Evolutionary conservation across 176 grass and related monocot species (phyloP).

Genomic region (Poa pratensis): DNA sequence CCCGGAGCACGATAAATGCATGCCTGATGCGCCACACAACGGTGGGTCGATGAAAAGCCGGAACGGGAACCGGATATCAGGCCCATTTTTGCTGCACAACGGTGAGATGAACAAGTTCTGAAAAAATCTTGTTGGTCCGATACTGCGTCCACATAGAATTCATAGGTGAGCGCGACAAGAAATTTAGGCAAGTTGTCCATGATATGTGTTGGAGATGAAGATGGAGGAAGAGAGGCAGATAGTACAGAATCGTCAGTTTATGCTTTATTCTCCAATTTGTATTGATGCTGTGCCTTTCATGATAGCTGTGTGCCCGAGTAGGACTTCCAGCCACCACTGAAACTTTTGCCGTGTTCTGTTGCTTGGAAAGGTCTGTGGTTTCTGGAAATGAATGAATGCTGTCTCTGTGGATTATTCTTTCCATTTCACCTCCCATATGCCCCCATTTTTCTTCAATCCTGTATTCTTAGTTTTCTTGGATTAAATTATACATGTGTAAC

Average conservation of each 20-base stretch:
- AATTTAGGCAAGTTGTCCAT: not conserved
- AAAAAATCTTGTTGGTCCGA: conserved; percentile 20
- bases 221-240: too few species aligned
- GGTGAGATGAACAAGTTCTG: not conserved
- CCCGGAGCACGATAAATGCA: conserved; percentile 45
- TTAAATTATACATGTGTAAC: not conserved
- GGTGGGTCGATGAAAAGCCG: conserved; percentile 17
- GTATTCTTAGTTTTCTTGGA: not conserved
- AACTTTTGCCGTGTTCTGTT: not conserved
- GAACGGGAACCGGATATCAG: not conserved
- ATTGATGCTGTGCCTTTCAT: too few species aligned
- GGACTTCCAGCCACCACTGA: not conserved
- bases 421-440: not conserved
- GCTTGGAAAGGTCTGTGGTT: not conserved
- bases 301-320: not conserved
- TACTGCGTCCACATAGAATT: not conserved
- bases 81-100: not conserved
- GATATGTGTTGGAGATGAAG: not conserved
- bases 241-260: not conserved
- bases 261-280: not conserved
- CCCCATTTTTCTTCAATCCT: not conserved
- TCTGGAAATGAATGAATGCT: not conserved
- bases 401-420: not conserved
- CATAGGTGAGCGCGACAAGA: conserved; percentile 21
- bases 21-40: conserved; percentile 30